These are phyloP conservation scores for Rhynchosporium agropyri DNA, from an alignment of 2,329 filamentous ascomycete genomes.

Conservation along the genomic window DNA sequence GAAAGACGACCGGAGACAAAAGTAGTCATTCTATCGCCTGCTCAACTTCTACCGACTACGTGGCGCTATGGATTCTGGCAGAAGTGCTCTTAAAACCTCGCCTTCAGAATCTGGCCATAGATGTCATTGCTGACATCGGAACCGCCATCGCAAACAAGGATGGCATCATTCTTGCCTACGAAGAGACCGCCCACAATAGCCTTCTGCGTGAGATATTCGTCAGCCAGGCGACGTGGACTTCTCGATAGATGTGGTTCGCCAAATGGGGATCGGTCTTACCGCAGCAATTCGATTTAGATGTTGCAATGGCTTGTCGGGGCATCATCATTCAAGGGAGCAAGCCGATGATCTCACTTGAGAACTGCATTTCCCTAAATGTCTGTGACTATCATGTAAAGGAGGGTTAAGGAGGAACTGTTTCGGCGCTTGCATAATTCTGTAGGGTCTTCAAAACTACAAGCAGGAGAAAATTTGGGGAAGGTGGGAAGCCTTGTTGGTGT, in stretches of 20 bases:
- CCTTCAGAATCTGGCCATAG: conserved; percentile 16
- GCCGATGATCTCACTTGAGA: neutral
- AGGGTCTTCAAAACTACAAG: too few relatives aligned
- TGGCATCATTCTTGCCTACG: neutral
- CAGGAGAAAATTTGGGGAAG: too few relatives aligned
- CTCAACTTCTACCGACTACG: neutral
- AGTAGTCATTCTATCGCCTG: neutral
- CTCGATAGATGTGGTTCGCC: neutral
- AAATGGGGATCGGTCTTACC: neutral
- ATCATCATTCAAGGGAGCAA: neutral
- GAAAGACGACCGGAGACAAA: too few relatives aligned
- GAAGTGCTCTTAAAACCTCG: conserved; percentile 22
- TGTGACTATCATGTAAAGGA: neutral
- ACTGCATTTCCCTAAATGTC: neutral
- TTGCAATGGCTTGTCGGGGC: neutral
- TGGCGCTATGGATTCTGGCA: conserved; percentile 19
- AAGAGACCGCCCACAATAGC: neutral
- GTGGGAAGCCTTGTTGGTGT: too few relatives aligned
- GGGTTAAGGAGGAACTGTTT: too few relatives aligned
- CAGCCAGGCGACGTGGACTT: neutral
- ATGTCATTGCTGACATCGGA: neutral
- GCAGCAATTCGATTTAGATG: neutral
- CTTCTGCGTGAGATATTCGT: conserved; percentile 3
- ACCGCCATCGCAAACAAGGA: too few relatives aligned
- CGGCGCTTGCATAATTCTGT: too few relatives aligned